These are phyloP conservation scores for Musa schizocarpa DNA, from an alignment of 176 grass and related monocot species.

Conservation along the genomic window DNA sequence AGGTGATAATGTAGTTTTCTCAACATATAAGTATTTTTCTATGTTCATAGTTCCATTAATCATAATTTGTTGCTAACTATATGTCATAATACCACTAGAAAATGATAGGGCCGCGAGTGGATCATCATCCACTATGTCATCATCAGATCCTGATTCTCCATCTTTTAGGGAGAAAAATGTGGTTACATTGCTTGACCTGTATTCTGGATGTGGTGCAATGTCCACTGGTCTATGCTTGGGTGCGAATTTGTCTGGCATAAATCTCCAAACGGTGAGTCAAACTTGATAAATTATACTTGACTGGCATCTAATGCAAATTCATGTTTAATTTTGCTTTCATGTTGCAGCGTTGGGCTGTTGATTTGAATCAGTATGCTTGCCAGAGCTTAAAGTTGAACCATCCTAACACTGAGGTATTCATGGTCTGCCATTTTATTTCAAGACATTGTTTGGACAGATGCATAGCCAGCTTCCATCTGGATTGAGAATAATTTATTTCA, in stretches of 20 bases:
- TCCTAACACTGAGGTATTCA: conserved; percentile 52
- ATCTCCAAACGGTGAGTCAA: conserved; percentile 54
- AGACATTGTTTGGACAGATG: no score
- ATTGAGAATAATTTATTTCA: no score
- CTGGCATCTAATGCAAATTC: neutral
- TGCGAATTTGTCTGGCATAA: conserved; percentile 45
- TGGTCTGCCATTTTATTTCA: neutral
- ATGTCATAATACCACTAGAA: conserved; percentile 8
- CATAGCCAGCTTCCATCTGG: no score
- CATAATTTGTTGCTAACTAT: neutral
- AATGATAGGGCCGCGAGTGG: conserved; percentile 28
- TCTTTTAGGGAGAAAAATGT: conserved; percentile 22
- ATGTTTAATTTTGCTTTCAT: neutral
- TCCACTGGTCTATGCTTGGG: conserved; percentile 83
- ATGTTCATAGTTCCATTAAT: neutral
- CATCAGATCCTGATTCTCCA: conserved; percentile 17
- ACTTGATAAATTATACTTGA: neutral
- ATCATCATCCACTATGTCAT: conserved; percentile 48
- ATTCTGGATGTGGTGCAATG: conserved; percentile 91
- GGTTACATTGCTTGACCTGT: conserved; percentile 55
- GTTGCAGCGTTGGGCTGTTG: conserved; percentile 65
- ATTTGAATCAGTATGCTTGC: conserved; percentile 53
- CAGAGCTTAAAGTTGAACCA: conserved; percentile 77
- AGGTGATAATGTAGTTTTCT: conserved; percentile 28
- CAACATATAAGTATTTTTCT: neutral